Evolutionary conservation across 805 yeast genomes (phyloP).

Genomic region (Metschnikowia continentalis): DNA sequence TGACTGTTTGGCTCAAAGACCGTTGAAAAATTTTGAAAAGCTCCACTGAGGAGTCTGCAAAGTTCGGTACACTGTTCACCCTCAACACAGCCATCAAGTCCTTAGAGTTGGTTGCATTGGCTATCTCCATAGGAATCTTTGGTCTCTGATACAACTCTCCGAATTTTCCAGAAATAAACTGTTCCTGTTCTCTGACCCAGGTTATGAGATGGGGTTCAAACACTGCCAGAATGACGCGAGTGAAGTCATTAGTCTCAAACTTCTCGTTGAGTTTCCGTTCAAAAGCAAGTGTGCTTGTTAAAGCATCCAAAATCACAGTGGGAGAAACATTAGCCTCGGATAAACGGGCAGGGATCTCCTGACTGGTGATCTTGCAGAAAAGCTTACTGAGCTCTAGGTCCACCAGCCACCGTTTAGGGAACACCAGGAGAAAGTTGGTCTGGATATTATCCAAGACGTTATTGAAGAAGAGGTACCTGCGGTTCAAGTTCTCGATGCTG

Average conservation of each 20-base stretch:
- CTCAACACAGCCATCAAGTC: slow-evolving; percentile 32
- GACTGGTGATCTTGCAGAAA: slow-evolving; percentile 67
- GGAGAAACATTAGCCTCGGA: slow-evolving; percentile 47
- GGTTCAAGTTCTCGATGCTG: slow-evolving; percentile 75
- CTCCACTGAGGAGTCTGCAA: slow-evolving; percentile 84
- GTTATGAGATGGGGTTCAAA: slow-evolving; percentile 82
- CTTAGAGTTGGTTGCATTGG: neutral
- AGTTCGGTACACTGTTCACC: slow-evolving; percentile 53
- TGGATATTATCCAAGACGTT: slow-evolving; percentile 61
- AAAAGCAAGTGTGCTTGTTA: slow-evolving; percentile 78
- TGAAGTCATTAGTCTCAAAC: slow-evolving; percentile 46
- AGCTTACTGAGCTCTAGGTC: slow-evolving; percentile 52
- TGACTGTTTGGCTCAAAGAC: slow-evolving; percentile 41
- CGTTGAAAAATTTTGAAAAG: slow-evolving; percentile 75
- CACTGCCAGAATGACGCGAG: slow-evolving; percentile 50
- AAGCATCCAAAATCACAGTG: slow-evolving; percentile 59
- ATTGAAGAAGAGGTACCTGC: slow-evolving; percentile 80
- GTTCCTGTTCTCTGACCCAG: slow-evolving; percentile 87
- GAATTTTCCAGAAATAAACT: slow-evolving; percentile 55
- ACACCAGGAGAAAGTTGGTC: slow-evolving; percentile 46
- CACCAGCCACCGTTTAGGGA: slow-evolving; percentile 73
- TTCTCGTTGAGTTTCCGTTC: slow-evolving; percentile 67
- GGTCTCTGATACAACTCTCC: slow-evolving; percentile 58
- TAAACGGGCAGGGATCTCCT: slow-evolving; percentile 58
- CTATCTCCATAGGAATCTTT: slow-evolving; percentile 43